phyloP scores from a whole-genome alignment of 2,329 filamentous ascomycete species.

The Scedosporium apiospermum region DNA sequence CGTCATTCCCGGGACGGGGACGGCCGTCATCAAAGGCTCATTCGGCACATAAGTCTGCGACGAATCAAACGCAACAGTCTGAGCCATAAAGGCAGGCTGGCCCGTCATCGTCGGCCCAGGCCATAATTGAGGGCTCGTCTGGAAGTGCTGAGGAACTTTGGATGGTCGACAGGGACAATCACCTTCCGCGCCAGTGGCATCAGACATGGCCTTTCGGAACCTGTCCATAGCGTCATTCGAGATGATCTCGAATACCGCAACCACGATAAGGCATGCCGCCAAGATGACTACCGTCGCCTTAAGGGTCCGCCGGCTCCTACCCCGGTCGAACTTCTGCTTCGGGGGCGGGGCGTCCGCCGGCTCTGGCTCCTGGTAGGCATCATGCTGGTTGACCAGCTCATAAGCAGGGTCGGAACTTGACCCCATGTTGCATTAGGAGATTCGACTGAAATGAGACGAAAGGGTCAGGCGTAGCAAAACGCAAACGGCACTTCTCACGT shows the following conservation, averaged over 20 bases:
- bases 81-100: slow-evolving; percentile 57
- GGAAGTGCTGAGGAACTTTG: slow-evolving; percentile 52
- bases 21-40: slow-evolving; percentile 59
- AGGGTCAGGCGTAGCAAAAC: background rate
- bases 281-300: slow-evolving; percentile 1
- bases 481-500: background rate
- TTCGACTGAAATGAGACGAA: background rate
- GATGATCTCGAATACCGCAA: slow-evolving; percentile 4
- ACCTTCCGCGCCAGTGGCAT: background rate
- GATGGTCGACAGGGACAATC: slow-evolving; percentile 20
- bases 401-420: background rate
- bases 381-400: slow-evolving; percentile 5
- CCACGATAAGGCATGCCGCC: slow-evolving; percentile 4
- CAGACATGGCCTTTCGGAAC: background rate
- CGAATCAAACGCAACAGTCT: slow-evolving; percentile 60
- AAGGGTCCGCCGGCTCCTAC: background rate
- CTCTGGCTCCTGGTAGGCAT: background rate
- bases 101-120: slow-evolving; percentile 63
- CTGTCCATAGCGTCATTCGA: slow-evolving; percentile 3
- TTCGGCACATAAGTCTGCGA: slow-evolving; percentile 58
- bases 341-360: background rate
- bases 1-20: slow-evolving; percentile 53
- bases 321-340: background rate
- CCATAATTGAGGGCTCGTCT: slow-evolving; percentile 50
- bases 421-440: background rate